Evolutionary conservation across 768 basidiomycete genomes (phyloP), one percentile per base, ranked within the genome.

Genomic region (Termitomyces sp.): DNA sequence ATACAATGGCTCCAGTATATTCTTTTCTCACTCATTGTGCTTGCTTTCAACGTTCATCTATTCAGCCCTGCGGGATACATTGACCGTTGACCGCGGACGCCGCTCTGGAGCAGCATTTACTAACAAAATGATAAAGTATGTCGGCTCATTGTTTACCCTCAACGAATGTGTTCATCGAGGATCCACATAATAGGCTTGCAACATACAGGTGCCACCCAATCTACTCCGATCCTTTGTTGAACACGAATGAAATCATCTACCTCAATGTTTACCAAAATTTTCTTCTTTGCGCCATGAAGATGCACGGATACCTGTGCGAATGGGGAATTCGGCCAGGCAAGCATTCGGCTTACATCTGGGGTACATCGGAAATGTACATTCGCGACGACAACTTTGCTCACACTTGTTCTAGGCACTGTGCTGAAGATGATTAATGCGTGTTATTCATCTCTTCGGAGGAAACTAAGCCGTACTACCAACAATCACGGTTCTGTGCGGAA

Each of bases 181-280:
- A 30, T 13, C 27, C 39, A n/a, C n/a, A 42, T 20, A 9, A 34
- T 58, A 94, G 91, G 61, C 70, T 88, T 60, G 84, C 88, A 27
- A 91, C 86, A 69, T 77, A 86, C 33, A 87, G 86, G 64, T 83
- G 83, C 63, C 93, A 95, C 64, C 78, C 87, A 42, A 87, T 96
- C 60, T 97, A 86, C 74, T 85, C 80, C 53, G 95, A 98, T 68
- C 79, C 81, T 5, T 67, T 69, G 15, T 76, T 96, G 61, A 97
- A 95, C 69, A 73, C 82, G 8, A 63, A 72, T 18, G 66, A 79
- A 44, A 80, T 79, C 1, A 83, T 93, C 11, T 83, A 90, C 70
- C 69, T 85, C 55, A 99, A 98, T 71, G 79, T 96, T 13, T 97
- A 93, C 70, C 90, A 93, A 68, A 91, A 87, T 66, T 89, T 95